A percentile compares a stretch with the other conserved stretches of the same genome.
Conservation (phyloP, 2,329 filamentous ascomycete species). For the Fusarium paranaense region DNA sequence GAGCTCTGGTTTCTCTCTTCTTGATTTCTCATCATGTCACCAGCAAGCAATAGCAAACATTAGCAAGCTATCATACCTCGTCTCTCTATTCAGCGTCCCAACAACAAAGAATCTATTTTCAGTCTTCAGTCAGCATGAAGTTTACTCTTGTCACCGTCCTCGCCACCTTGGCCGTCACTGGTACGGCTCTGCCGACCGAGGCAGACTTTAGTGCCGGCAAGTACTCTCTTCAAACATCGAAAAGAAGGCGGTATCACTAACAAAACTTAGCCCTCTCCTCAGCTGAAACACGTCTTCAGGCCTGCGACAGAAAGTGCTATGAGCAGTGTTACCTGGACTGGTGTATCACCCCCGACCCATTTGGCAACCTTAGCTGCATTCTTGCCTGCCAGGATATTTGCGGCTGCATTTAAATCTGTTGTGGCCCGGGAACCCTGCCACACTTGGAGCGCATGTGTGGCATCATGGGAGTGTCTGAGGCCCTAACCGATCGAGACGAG, state of each 20-base stretch:
- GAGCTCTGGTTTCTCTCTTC: neutral
- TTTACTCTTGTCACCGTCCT: neutral
- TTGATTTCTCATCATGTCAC: neutral
- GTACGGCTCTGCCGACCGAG: neutral
- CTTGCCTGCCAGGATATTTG: neutral
- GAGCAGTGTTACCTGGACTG: neutral
- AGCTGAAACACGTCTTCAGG: neutral
- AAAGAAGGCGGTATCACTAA: neutral
- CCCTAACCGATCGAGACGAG: neutral
- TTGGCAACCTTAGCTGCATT: neutral
- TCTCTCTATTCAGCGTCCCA: neutral
- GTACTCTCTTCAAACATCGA: neutral
- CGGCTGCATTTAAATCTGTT: neutral
- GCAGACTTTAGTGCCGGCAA: neutral
- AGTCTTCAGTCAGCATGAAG: neutral
- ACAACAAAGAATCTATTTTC: fast-evolving
- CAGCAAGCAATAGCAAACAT: neutral
- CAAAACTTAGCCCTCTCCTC: neutral
- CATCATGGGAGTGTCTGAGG: neutral
- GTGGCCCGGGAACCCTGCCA: neutral
- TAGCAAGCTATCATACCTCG: neutral
- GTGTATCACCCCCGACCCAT: neutral
- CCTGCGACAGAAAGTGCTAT: neutral
- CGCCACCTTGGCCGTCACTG: neutral
- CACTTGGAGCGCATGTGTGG: neutral